Evolutionary conservation across 2,329 filamentous ascomycete species (phyloP), one percentile per base, ranked within the genome.

Genomic region (Aspergillus costaricaensis): DNA sequence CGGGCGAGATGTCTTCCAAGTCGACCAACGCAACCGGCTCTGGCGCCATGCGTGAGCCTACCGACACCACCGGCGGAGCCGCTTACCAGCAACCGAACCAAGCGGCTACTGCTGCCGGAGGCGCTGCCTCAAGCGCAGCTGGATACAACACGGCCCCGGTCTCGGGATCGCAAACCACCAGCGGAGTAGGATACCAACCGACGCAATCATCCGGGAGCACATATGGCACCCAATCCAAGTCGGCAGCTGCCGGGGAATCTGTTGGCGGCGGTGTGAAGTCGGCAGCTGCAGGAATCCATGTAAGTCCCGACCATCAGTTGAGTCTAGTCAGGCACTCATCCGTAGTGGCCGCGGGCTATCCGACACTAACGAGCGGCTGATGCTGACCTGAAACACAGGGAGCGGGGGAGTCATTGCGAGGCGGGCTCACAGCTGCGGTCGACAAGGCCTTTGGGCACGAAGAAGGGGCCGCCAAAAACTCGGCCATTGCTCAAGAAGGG

Each of bases 361-460:
- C 43, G 41, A 48, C 9, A 19, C 23, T 64, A 39, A 49, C 1
- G 21, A 8, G 19, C 38, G 25, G 2, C 41, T 64, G 44, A 27
- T 21, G 43, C 51, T 52, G n/a, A 43, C 55, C 50, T 58, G 57
- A 36, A 44, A 62, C 52, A 62, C 52, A 79, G 75, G 77, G 77
- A 7, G 69, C 71, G 17, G 78, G 78, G 5, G 78, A 80, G 61
- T 72, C 73, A 4, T 64, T 80, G 36, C 76, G 77, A 17, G 78
- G 77, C 4, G 70, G 70, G 2, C 51, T 76, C 4, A 75, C 68
- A 56, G 70, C 73, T n/a, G 72, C 74, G 0, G 70, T 79, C 44
- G 77, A 80, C 61, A 68, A 71, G 55, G 66, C 74, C 5, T 77
- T 79, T 63, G 72, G 76, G 27, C 70, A 75, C 19, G 57, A 70